Conservation (phyloP, 2,329 filamentous ascomycete species). For the Madurella fahalii region DNA sequence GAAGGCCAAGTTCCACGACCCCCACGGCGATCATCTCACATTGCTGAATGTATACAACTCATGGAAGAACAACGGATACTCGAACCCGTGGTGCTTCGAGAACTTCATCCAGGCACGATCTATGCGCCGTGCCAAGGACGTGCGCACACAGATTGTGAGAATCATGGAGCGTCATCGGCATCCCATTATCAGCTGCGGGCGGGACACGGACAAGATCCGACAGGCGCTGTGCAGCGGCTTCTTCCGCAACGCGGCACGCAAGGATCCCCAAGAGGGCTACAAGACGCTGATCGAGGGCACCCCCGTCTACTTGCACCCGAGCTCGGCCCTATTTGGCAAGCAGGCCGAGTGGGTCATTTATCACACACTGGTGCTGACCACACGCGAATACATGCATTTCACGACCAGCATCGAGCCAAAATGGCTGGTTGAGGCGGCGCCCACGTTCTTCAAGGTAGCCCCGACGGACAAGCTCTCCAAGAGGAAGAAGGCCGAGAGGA, state of each 20-base stretch:
- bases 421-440: conserved; percentile 90
- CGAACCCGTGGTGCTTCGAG: conserved; percentile 90
- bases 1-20: conserved; percentile 95
- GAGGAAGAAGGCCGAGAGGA: conserved; percentile 88
- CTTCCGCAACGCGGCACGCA: conserved; percentile 91
- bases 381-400: conserved; percentile 97
- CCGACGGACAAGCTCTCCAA: conserved; percentile 82
- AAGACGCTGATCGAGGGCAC: conserved; percentile 96
- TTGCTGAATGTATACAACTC: conserved; percentile 94
- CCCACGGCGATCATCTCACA: conserved; percentile 89
- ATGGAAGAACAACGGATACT: conserved; percentile 85
- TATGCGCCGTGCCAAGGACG: conserved; percentile 86
- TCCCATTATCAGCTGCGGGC: conserved; percentile 75
- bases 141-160: conserved; percentile 83
- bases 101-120: conserved; percentile 93
- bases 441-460: conserved; percentile 97
- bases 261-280: conserved; percentile 94
- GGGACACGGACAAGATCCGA: conserved; percentile 80
- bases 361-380: conserved; percentile 84
- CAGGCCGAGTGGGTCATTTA: conserved; percentile 96
- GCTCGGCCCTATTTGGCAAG: conserved; percentile 88
- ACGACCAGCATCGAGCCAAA: conserved; percentile 93
- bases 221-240: conserved; percentile 89
- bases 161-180: conserved; percentile 94
- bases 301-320: conserved; percentile 90